Evolutionary conservation across 2,329 filamentous ascomycete species (phyloP).

Genomic region (Cordyceps militaris): DNA sequence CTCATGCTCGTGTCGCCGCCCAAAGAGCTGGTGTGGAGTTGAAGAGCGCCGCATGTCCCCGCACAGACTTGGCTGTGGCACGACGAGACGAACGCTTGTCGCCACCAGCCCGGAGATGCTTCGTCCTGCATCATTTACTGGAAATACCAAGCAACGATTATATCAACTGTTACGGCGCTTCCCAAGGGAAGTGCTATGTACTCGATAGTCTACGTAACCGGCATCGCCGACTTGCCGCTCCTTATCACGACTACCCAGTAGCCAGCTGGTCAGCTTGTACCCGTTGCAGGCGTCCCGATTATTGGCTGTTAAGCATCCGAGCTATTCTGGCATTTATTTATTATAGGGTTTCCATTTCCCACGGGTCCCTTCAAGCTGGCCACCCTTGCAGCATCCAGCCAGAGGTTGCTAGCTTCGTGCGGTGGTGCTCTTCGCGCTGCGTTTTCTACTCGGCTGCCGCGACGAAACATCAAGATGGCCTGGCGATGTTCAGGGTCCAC

Average conservation of each 20-base stretch:
- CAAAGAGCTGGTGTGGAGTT: neutral
- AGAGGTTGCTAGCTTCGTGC: neutral
- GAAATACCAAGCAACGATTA: neutral
- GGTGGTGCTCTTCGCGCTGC: constrained; percentile 5
- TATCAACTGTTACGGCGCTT: neutral
- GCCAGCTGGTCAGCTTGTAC: no score
- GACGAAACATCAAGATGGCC: constrained; percentile 56
- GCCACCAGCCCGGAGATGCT: neutral
- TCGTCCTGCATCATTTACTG: neutral
- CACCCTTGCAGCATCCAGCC: neutral
- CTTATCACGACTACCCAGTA: no score
- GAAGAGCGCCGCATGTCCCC: neutral
- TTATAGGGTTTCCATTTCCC: neutral
- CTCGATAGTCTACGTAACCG: neutral
- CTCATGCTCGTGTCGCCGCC: neutral
- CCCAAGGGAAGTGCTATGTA: neutral
- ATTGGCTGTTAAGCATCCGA: neutral
- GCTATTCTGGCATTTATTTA: neutral
- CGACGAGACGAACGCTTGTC: neutral
- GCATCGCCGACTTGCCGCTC: neutral
- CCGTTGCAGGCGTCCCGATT: neutral
- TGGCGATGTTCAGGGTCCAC: constrained; percentile 76
- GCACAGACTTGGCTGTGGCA: neutral
- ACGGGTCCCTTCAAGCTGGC: constrained; percentile 1
- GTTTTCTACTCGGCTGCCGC: constrained; percentile 1